A percentile compares a stretch with the other conserved stretches of the same genome.
These are phyloP conservation scores for Chlamydomonas sphaeroides DNA, from an alignment of 139 green algal genomes.

Conservation along the genomic window DNA sequence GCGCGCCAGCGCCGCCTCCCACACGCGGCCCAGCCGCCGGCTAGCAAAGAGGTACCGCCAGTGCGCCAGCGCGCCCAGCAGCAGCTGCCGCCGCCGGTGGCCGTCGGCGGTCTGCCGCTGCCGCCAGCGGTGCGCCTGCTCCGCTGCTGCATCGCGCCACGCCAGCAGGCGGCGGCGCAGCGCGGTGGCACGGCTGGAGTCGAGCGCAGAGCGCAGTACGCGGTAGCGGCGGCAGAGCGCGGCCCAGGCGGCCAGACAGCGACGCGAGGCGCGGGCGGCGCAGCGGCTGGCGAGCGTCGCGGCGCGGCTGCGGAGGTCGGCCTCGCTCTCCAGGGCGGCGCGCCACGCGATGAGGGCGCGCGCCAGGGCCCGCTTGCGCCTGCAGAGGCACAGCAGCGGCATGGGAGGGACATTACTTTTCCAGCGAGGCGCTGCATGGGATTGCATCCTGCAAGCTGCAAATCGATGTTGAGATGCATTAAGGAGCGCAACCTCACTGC, in stretches of 20 bases:
- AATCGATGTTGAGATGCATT: too few relatives aligned
- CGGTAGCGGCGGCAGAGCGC: background rate
- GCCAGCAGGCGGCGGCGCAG: background rate
- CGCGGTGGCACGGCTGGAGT: background rate
- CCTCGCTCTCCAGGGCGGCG: background rate
- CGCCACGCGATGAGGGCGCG: slow-evolving; percentile 11
- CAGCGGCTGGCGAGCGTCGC: background rate
- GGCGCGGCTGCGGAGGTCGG: background rate
- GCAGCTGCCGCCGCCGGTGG: background rate
- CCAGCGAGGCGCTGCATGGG: too few relatives aligned
- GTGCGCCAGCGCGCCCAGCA: slow-evolving; percentile 28
- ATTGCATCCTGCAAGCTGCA: too few relatives aligned
- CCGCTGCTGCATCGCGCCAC: background rate
- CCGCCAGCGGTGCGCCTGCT: background rate
- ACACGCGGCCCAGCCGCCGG: background rate
- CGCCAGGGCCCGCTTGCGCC: background rate
- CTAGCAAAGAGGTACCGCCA: slow-evolving; percentile 27
- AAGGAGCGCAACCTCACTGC: too few relatives aligned
- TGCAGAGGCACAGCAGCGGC: too few relatives aligned
- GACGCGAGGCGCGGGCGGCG: background rate
- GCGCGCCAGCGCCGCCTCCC: slow-evolving; percentile 21
- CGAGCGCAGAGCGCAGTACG: background rate
- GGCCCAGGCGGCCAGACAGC: slow-evolving; percentile 6
- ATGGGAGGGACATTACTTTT: too few relatives aligned
- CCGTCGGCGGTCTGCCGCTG: background rate